phyloP scores from a whole-genome alignment of 179 eudicot genomes.

The Actinidia chinensis region DNA sequence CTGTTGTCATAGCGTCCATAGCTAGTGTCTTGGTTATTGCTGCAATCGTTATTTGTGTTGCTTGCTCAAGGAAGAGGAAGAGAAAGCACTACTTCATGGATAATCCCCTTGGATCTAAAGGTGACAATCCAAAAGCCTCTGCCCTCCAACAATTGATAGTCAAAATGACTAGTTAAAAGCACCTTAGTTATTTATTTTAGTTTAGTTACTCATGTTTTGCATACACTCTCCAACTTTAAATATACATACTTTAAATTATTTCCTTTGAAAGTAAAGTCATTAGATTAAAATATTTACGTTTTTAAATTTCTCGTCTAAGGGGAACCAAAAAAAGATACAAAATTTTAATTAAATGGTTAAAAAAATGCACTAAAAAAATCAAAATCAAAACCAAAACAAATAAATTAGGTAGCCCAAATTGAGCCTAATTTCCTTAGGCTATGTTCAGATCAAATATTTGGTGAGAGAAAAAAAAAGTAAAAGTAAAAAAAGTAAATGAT shows the following conservation, averaged over 20 bases:
- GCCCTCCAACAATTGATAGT: background rate
- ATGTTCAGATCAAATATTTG: too few species aligned
- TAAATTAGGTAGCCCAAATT: too few species aligned
- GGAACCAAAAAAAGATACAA: background rate
- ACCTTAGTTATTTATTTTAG: too few species aligned
- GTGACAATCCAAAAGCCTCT: slow-evolving; percentile 21
- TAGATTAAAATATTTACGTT: background rate
- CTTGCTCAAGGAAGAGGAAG: slow-evolving; percentile 46
- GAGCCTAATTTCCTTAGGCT: too few species aligned
- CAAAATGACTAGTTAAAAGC: too few species aligned
- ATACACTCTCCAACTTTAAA: background rate
- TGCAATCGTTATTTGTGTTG: slow-evolving; percentile 30
- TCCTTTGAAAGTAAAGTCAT: background rate
- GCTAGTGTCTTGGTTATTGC: slow-evolving; percentile 39
- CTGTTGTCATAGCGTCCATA: slow-evolving; percentile 34
- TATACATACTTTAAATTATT: background rate
- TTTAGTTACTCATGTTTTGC: background rate
- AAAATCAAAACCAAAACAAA: too few species aligned
- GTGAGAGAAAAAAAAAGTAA: background rate
- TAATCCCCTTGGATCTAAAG: slow-evolving; percentile 30
- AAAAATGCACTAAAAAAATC: background rate
- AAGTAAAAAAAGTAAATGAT: too few species aligned
- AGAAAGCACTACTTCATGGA: slow-evolving; percentile 32
- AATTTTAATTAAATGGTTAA: too few species aligned
- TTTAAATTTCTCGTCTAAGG: background rate